Evolutionary conservation across 257 asterid genomes (phyloP), one percentile per base, ranked within the genome.

Genomic region (Phtheirospermum japonicum): DNA sequence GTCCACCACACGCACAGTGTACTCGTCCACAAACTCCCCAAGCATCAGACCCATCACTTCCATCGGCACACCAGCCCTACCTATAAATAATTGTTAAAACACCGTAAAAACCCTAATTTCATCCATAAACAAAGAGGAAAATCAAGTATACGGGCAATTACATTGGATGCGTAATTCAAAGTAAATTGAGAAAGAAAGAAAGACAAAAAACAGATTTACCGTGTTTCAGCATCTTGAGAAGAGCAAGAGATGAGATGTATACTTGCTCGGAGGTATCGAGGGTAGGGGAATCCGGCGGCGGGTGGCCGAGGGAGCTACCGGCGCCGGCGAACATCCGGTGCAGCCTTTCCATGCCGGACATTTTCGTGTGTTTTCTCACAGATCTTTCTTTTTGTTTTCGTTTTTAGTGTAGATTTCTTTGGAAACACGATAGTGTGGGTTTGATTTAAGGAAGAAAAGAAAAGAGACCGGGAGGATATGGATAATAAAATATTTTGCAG

Each of bases 1-100:
- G 63, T 88, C 92, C n/a, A 88, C 96, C 11, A 85, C 90, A 13
- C 95, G 86, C n/a, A 85, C 89, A 0, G 96, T 83, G 62, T 88
- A 88, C 75, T 88, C 95, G 59, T 88, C 96, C 63, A 88, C 95
- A 53, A 88, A 85, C 61, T 88, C 95, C 89, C 92, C 51, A 85
- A 70, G 54, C 96, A 88, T 88, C 71, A 88, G 73, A 26, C 95
- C 95, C 95, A 88, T 88, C 17, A 85, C 96, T 77, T 85, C 96
- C 95, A 85, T 85, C 9, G 96, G 96, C 55, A 85, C 95, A 30
- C 92, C 89, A 13, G 96, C 95, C 64, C 95, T 83, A 61, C 96
- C 94, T 85, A 39, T 26, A 70, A 45, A 20, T 45, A 32, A 30
- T 23, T 2, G 43, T 23, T 18, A 33, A 55, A n/a, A 55, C 53